Conservation (phyloP, 1,139 yeast genomes). For the Arxiozyma slooffiae region DNA sequence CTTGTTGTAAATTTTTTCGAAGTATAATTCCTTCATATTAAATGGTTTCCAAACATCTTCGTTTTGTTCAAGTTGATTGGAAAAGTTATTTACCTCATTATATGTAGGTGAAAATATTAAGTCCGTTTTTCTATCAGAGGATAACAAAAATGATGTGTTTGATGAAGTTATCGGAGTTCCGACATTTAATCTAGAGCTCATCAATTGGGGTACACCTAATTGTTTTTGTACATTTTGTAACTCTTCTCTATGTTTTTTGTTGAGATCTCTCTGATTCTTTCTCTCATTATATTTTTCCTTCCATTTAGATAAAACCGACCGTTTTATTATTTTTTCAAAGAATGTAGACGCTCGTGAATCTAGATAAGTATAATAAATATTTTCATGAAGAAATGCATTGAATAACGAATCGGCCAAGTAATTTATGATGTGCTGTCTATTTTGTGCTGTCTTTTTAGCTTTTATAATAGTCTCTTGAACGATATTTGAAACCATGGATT, state of each 20-base stretch:
- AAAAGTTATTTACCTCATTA: constrained; percentile 25
- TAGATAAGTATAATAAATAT: constrained; percentile 36
- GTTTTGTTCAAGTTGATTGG: constrained; percentile 18
- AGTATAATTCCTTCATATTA: constrained; percentile 17
- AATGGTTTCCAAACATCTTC: constrained; percentile 23
- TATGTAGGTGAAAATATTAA: constrained; percentile 20
- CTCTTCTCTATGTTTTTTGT: constrained; percentile 39
- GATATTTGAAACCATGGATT: constrained; percentile 18
- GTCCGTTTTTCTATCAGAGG: constrained; percentile 11
- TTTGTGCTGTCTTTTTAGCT: background rate
- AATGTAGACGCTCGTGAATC: constrained; percentile 37
- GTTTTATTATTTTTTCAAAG: constrained; percentile 27
- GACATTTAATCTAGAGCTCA: constrained; percentile 18
- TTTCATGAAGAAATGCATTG: constrained; percentile 51
- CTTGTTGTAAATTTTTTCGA: constrained; percentile 9
- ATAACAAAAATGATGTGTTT: constrained; percentile 11
- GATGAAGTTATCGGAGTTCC: constrained; percentile 11
- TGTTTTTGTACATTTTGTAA: constrained; percentile 29
- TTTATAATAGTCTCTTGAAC: background rate
- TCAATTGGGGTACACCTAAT: constrained; percentile 31
- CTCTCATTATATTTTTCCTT: constrained; percentile 23
- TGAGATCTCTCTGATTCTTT: constrained; percentile 32
- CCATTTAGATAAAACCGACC: constrained; percentile 27
- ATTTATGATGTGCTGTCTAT: constrained; percentile 1
- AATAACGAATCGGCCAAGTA: constrained; percentile 36